Percentiles rank a stretch among this genome's conserved stretches.
phyloP scores from a whole-genome alignment of 2,329 filamentous ascomycete genomes.

The Cercospora brassicicola region DNA sequence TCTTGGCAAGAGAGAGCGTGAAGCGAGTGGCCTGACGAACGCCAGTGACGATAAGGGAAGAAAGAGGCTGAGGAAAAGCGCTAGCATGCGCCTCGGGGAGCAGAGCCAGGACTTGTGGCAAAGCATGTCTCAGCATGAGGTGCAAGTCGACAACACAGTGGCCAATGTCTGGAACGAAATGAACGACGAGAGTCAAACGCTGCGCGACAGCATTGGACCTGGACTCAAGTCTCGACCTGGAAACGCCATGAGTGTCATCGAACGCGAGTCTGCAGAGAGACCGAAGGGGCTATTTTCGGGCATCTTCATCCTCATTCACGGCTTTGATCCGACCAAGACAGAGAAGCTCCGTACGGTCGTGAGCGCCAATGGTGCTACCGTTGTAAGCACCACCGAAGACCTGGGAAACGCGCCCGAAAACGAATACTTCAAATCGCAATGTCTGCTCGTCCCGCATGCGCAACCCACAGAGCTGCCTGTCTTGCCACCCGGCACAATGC shows the following conservation, averaged over 20 bases:
- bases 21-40: constrained; percentile 35
- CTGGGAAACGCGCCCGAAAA: constrained; percentile 26
- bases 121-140: constrained; percentile 64
- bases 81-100: constrained; percentile 76
- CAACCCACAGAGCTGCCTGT: constrained; percentile 26
- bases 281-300: constrained; percentile 36
- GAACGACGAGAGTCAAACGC: constrained; percentile 24
- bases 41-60: constrained; percentile 49
- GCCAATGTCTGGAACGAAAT: constrained; percentile 28
- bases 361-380: constrained; percentile 34
- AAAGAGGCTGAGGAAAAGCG: constrained; percentile 81
- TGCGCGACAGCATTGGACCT: constrained; percentile 12
- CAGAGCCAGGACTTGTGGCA: constrained; percentile 88
- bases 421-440: constrained; percentile 22
- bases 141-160: constrained; percentile 25
- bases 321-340: constrained; percentile 30
- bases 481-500: constrained; percentile 38
- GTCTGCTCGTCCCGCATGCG: constrained; percentile 40
- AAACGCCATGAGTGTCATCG: neutral
- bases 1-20: constrained; percentile 61
- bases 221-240: neutral
- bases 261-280: constrained; percentile 4
- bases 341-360: constrained; percentile 29
- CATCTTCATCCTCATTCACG: constrained; percentile 32
- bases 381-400: constrained; percentile 30